Conservation (phyloP, 495 filamentous ascomycete species). For the Penicillium ucsense region DNA sequence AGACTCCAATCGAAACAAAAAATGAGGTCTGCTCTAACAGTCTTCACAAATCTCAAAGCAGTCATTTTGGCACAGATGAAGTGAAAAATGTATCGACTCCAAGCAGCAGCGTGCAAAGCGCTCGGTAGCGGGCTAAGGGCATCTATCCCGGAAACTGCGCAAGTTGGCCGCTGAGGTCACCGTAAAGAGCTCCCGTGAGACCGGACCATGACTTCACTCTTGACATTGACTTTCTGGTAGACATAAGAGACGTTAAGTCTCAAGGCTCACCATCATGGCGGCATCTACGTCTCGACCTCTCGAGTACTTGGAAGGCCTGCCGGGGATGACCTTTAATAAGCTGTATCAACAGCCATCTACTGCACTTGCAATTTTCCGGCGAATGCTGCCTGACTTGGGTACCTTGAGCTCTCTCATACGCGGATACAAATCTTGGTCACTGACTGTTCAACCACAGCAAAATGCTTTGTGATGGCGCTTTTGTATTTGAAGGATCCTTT, state of each 20-base stretch:
- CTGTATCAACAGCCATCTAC: constrained; percentile 95
- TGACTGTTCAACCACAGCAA: constrained; percentile 48
- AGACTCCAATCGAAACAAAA: too few relatives aligned
- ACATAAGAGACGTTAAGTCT: constrained; percentile 26
- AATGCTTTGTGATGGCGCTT: constrained; percentile 89
- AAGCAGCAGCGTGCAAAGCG: neutral
- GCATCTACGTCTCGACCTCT: constrained; percentile 56
- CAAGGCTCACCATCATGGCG: constrained; percentile 46
- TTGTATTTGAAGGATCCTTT: constrained; percentile 77
- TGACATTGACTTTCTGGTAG: constrained; percentile 18
- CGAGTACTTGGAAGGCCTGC: constrained; percentile 84
- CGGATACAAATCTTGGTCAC: constrained; percentile 3
- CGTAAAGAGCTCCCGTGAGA: constrained; percentile 12
- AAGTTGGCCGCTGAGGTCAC: constrained; percentile 22
- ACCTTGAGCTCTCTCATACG: constrained; percentile 21
- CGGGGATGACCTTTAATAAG: constrained; percentile 75
- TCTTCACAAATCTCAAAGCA: constrained; percentile 52
- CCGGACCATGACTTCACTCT: constrained; percentile 6
- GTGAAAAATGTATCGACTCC: neutral
- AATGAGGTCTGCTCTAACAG: constrained; percentile 27
- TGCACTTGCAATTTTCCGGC: constrained; percentile 87
- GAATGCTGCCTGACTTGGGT: constrained; percentile 92
- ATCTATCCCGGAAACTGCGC: constrained; percentile 28
- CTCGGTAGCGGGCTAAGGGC: constrained; percentile 10
- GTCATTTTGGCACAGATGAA: constrained; percentile 32